Percentiles rank a stretch among this genome's conserved stretches.
phyloP scores from a whole-genome alignment of 371 early-diverging fungal species.

The Massospora cicadina region DNA sequence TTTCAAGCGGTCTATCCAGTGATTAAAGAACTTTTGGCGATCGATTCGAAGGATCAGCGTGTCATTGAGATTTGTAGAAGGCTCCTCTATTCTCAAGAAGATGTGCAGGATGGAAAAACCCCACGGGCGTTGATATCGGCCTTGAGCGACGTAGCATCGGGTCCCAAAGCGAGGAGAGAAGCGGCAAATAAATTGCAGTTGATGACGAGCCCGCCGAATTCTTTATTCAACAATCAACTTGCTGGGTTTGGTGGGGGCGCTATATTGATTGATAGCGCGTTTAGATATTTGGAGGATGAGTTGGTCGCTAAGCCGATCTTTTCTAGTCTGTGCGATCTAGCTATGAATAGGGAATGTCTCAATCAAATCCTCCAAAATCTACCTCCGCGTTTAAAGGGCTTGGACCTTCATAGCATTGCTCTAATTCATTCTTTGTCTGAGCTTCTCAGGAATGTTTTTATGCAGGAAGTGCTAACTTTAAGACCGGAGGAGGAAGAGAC shows the following conservation, averaged over 20 bases:
- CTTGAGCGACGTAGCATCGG: neutral
- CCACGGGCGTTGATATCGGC: neutral
- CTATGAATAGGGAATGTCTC: neutral
- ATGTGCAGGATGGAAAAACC: neutral
- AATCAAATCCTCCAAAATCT: neutral
- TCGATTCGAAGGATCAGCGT: neutral
- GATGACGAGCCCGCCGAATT: neutral
- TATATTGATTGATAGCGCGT: neutral
- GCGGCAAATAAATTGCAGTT: neutral
- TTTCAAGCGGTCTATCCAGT: neutral
- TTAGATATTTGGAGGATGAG: neutral
- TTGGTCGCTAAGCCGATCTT: neutral
- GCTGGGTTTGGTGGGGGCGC: neutral
- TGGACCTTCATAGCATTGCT: neutral
- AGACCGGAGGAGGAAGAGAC: neutral
- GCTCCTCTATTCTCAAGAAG: neutral
- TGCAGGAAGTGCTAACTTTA: neutral
- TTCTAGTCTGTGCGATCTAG: neutral
- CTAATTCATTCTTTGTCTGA: neutral
- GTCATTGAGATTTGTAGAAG: neutral
- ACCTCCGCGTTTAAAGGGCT: neutral
- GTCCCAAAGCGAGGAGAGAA: neutral
- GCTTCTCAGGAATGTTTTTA: neutral
- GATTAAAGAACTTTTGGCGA: neutral
- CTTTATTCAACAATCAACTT: conserved; percentile 1